Percentiles rank a stretch among this genome's conserved stretches.
Evolutionary conservation across 352 stramenopile species (phyloP).

Genomic region (Lagenidium giganteum): DNA sequence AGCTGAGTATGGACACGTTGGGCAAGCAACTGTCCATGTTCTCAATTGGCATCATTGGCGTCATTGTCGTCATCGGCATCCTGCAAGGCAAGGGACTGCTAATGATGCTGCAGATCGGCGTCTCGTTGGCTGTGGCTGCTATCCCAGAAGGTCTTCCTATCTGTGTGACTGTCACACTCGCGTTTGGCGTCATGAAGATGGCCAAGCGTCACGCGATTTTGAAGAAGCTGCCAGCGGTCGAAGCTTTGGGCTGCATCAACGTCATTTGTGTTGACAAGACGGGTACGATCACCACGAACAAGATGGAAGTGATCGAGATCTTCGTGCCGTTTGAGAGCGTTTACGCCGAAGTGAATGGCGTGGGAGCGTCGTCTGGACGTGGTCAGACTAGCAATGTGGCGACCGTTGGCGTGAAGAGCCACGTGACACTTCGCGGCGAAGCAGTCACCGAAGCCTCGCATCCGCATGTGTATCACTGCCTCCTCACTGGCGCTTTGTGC

Average conservation of each 20-base stretch:
- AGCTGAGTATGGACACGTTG: slow-evolving; percentile 95
- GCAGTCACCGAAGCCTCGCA: slow-evolving; percentile 51
- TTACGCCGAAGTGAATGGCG: slow-evolving; percentile 56
- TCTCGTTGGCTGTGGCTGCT: slow-evolving; percentile 82
- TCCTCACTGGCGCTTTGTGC: slow-evolving; percentile 69
- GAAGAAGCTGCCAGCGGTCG: slow-evolving; percentile 83
- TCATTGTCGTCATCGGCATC: slow-evolving; percentile 93
- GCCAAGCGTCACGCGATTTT: slow-evolving; percentile 81
- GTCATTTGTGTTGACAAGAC: slow-evolving; percentile 94
- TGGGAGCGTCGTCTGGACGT: slow-evolving; percentile 17
- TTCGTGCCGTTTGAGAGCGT: slow-evolving; percentile 79
- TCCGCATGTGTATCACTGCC: slow-evolving; percentile 69
- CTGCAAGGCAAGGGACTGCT: slow-evolving; percentile 90
- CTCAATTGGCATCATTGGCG: slow-evolving; percentile 89
- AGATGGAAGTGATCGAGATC: slow-evolving; percentile 82
- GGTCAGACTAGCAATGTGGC: neutral
- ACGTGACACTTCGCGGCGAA: slow-evolving; percentile 60
- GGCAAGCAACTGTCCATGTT: slow-evolving; percentile 93
- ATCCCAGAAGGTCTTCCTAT: slow-evolving; percentile 77
- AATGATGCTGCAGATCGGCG: slow-evolving; percentile 95
- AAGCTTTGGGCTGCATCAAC: slow-evolving; percentile 88
- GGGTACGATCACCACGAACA: slow-evolving; percentile 91
- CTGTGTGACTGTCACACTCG: slow-evolving; percentile 76
- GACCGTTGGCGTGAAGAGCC: slow-evolving; percentile 6
- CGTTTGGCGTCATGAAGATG: slow-evolving; percentile 85